Percentiles rank a stretch among this genome's conserved stretches.
Evolutionary conservation across 169 alveolate species (phyloP).

Genomic region (Neospora caninum): DNA sequence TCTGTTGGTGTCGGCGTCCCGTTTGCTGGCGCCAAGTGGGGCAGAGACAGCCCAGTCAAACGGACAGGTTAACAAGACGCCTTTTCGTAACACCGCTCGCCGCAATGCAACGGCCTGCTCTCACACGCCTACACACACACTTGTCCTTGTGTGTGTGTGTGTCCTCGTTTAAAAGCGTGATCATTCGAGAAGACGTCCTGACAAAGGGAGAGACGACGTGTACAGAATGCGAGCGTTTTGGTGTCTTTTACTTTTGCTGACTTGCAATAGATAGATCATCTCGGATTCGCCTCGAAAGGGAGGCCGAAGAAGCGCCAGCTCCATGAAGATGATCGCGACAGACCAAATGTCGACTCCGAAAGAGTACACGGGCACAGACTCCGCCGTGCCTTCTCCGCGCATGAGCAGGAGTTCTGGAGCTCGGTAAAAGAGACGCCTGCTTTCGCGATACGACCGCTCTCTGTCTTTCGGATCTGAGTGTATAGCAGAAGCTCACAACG

Average conservation of each 20-base stretch:
- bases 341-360: slow-evolving; percentile 87
- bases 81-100: too few relatives aligned
- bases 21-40: too few relatives aligned
- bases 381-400: slow-evolving; percentile 69
- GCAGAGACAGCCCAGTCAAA: too few relatives aligned
- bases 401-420: slow-evolving; percentile 91
- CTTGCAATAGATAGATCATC: slow-evolving; percentile 12
- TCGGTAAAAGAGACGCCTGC: slow-evolving; percentile 85
- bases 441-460: slow-evolving; percentile 86
- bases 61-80: too few relatives aligned
- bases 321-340: slow-evolving; percentile 87
- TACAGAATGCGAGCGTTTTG: background rate
- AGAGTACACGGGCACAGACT: slow-evolving; percentile 68
- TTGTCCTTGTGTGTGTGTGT: too few relatives aligned
- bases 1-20: too few relatives aligned
- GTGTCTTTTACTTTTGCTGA: background rate
- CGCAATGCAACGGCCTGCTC: too few relatives aligned
- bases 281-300: slow-evolving; percentile 73
- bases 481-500: too few relatives aligned
- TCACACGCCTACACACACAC: too few relatives aligned
- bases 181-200: too few relatives aligned
- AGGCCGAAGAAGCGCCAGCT: slow-evolving; percentile 82
- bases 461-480: slow-evolving; percentile 84
- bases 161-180: too few relatives aligned
- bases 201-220: background rate